Conservation (phyloP, 306 rosid species). For the Sicyos baderoa region DNA sequence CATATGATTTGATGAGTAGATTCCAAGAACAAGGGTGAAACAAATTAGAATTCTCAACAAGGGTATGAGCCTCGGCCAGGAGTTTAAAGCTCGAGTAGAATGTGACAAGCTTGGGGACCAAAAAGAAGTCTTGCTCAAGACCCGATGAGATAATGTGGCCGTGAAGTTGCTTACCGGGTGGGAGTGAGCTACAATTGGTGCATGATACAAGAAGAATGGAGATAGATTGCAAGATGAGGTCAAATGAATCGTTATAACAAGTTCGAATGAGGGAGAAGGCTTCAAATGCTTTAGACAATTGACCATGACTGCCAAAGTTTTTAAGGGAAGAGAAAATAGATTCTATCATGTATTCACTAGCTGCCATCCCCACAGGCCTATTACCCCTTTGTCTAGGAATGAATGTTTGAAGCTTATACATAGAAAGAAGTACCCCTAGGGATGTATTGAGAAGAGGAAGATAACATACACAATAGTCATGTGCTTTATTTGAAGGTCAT, state of each 20-base stretch:
- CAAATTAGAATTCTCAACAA: constrained; percentile 36
- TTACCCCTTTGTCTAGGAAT: constrained; percentile 8
- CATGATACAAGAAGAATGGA: constrained; percentile 51
- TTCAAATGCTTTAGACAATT: constrained; percentile 53
- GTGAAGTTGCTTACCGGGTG: constrained; percentile 69
- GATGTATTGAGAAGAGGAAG: neutral
- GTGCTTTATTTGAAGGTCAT: constrained; percentile 21
- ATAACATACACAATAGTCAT: constrained; percentile 13
- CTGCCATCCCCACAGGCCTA: constrained; percentile 6
- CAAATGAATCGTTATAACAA: constrained; percentile 30
- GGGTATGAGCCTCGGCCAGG: constrained; percentile 43
- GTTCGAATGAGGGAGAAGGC: constrained; percentile 38
- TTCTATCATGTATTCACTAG: constrained; percentile 46
- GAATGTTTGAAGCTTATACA: constrained; percentile 8
- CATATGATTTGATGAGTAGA: constrained; percentile 51
- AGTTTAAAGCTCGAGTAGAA: constrained; percentile 45
- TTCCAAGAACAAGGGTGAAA: constrained; percentile 75
- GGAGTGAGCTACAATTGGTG: constrained; percentile 30
- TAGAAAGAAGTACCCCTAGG: constrained; percentile 7
- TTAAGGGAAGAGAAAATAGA: constrained; percentile 47
- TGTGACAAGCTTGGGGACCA: constrained; percentile 59
- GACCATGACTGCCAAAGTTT: constrained; percentile 33
- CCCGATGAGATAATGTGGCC: constrained; percentile 47
- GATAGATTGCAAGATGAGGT: constrained; percentile 38
- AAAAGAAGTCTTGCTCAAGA: constrained; percentile 37